A percentile compares a stretch with the other conserved stretches of the same genome.
phyloP scores from a whole-genome alignment of 1,284 basidiomycete species.

The Leccinum solheimii region DNA sequence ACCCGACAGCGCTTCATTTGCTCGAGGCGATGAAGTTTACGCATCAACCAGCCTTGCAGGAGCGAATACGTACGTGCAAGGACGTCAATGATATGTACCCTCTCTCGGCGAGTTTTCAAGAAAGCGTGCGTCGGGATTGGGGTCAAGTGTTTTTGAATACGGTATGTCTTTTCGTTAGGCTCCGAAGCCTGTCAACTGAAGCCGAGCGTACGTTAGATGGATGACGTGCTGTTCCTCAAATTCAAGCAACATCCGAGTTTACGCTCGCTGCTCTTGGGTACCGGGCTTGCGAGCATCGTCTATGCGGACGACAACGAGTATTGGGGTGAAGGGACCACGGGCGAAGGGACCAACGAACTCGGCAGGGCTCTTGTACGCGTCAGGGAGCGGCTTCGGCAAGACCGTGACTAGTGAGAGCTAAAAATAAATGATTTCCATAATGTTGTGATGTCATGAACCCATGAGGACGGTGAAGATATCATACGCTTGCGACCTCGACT shows the following conservation, averaged over 20 bases:
- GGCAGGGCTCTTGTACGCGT: conserved; percentile 56
- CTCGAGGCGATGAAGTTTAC: conserved; percentile 68
- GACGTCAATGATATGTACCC: conserved; percentile 51
- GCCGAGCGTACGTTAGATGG: conserved; percentile 45
- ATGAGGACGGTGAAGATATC: neutral
- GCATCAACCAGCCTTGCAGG: conserved; percentile 49
- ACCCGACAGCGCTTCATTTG: conserved; percentile 65
- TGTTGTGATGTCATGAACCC: neutral
- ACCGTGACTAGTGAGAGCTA: conserved; percentile 26
- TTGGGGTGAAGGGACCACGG: conserved; percentile 56
- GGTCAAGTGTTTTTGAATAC: conserved; percentile 46
- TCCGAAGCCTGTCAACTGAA: neutral
- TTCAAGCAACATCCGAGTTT: conserved; percentile 60
- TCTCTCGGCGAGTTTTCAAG: conserved; percentile 43
- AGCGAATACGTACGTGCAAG: conserved; percentile 47
- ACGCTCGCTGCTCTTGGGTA: conserved; percentile 46
- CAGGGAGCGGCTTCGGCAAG: conserved; percentile 44
- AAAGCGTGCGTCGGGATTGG: conserved; percentile 53
- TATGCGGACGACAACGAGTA: conserved; percentile 48
- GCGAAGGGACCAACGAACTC: conserved; percentile 57
- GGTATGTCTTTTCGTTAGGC: conserved; percentile 37
- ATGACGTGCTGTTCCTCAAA: conserved; percentile 59
- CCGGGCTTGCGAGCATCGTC: conserved; percentile 48
- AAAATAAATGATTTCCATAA: neutral
- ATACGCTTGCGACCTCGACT: neutral